Evolutionary conservation across 2,329 filamentous ascomycete species (phyloP), one percentile per base, ranked within the genome.

Genomic region (Phaeosphaeriaceae sp.): DNA sequence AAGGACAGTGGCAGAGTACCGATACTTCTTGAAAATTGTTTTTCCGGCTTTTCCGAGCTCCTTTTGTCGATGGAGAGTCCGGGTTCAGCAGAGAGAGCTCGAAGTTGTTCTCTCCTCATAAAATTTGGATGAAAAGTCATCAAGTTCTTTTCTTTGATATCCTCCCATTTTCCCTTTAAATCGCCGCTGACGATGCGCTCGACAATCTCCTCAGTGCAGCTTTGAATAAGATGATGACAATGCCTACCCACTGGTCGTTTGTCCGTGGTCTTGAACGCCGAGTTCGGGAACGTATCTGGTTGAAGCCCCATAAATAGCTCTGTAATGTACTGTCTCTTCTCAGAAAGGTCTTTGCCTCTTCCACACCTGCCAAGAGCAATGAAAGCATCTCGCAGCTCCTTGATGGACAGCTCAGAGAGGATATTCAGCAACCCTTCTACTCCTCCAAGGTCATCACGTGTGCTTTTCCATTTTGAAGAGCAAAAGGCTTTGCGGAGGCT

Each of bases 391-490:
- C 44, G 50, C 1, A 70, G 52, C 21, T 72, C 66, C 1, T 36
- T 18, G 9, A 70, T 66, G 0, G 66, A 71, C 5, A 71, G 48
- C 16, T 61, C 45, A 11, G 40, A 54, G 33, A 66, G 51, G 2
- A 68, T 34, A 2, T 53, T 50, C 5, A 68, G 42, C n/a, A 71
- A n/a, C 4, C 67, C 68, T 17, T 23, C n/a, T 4, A 45, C 53
- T 7, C 61, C 62, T 2, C 66, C 68, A n/a, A 71, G 36, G 0
- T 43, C 55, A n/a, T 66, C 58, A 66, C 66, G 71, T 1, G 46
- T 54, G n/a, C 54, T 38, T 20, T 40, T 52, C 69, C 69, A 72
- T 41, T 38, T 33, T 4, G 42, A 3, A 2, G 61, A 61, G 15
- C 37, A 30, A 6, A 71, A 52, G 0, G 37, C 15, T n/a, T 54